Evolutionary conservation across 2,329 filamentous ascomycete species (phyloP).

Genomic region (Geoglossum cookeanum): DNA sequence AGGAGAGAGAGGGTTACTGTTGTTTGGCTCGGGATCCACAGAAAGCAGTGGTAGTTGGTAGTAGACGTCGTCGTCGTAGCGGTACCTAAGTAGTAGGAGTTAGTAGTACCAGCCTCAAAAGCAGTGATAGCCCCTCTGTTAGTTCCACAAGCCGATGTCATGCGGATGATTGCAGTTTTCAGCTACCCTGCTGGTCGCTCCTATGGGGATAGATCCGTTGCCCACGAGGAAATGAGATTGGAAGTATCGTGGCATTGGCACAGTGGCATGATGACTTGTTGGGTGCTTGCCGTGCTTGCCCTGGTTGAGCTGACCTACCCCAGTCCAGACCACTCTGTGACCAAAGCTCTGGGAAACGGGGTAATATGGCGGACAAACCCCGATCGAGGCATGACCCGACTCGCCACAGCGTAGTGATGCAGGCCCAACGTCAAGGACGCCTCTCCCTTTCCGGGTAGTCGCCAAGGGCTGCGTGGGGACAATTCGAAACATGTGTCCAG

Average conservation of each 20-base stretch:
- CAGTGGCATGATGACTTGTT: neutral
- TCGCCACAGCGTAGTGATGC: neutral
- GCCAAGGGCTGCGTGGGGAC: neutral
- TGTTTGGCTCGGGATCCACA: neutral
- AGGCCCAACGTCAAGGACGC: neutral
- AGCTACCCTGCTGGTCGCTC: neutral
- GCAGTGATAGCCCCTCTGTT: neutral
- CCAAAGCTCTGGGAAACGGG: neutral
- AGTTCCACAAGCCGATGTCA: neutral
- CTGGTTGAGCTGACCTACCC: neutral
- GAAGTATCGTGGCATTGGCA: neutral
- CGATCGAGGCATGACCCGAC: neutral
- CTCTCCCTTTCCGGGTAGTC: neutral
- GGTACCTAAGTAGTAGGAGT: no score
- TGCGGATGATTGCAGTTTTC: neutral
- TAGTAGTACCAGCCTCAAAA: no score
- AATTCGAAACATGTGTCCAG: neutral
- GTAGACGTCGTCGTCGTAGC: no score
- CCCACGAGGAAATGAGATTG: neutral
- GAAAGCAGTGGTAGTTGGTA: no score
- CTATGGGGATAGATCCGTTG: neutral
- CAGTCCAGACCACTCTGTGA: neutral
- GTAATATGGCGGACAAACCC: neutral
- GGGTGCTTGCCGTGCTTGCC: neutral
- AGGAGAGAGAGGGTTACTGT: neutral